These are phyloP conservation scores for Ogataea methanolica DNA, from an alignment of 805 yeast genomes.

Conservation along the genomic window DNA sequence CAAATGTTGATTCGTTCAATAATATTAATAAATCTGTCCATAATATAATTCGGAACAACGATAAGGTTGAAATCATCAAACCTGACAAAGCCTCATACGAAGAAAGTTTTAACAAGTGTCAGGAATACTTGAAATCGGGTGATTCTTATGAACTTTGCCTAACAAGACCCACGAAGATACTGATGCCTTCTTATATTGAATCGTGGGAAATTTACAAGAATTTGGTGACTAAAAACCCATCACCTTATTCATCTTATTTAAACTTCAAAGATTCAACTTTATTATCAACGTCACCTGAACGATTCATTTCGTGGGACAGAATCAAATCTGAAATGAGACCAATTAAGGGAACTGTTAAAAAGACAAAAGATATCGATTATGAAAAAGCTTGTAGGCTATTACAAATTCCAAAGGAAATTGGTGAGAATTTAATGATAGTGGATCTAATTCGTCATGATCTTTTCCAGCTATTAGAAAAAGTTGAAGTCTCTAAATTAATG, in stretches of 20 bases:
- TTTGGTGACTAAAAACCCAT: conserved; percentile 71
- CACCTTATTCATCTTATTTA: conserved; percentile 86
- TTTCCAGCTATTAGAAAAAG: conserved; percentile 58
- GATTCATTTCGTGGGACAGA: conserved; percentile 78
- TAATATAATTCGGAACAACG: conserved; percentile 1
- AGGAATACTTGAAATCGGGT: conserved; percentile 64
- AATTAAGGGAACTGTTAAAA: conserved; percentile 91
- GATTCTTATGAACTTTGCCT: conserved; percentile 93
- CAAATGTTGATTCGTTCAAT: neutral
- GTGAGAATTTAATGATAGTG: conserved; percentile 95
- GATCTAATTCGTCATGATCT: conserved; percentile 93
- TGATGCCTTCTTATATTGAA: conserved; percentile 41
- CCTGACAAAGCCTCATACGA: conserved; percentile 56
- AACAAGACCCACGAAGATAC: conserved; percentile 66
- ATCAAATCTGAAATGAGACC: conserved; percentile 77
- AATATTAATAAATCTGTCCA: conserved; percentile 5
- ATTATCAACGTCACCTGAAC: conserved; percentile 90
- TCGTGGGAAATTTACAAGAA: conserved; percentile 82
- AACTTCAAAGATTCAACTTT: conserved; percentile 60
- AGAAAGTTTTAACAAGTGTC: conserved; percentile 56
- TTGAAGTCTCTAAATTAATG: conserved; percentile 78
- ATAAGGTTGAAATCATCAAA: conserved; percentile 28
- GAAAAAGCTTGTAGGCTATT: conserved; percentile 61
- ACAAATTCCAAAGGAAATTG: conserved; percentile 86
- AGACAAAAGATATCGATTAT: conserved; percentile 46